These are phyloP conservation scores for Shiraia sp. DNA, from an alignment of 2,329 filamentous ascomycete species.

Conservation along the genomic window DNA sequence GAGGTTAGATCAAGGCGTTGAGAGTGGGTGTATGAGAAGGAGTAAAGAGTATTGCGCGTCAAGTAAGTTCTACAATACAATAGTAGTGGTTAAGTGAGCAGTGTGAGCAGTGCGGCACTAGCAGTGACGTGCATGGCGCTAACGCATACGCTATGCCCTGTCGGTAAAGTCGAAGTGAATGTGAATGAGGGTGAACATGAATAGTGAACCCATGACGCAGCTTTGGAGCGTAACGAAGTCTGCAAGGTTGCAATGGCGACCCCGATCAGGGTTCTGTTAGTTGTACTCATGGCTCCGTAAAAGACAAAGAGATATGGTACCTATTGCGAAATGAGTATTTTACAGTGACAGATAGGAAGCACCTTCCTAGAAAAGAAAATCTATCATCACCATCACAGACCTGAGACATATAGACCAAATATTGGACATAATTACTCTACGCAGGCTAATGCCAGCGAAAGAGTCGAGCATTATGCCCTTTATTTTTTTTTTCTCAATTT, in stretches of 20 bases:
- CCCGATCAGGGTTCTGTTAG: too few relatives aligned
- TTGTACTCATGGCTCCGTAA: too few relatives aligned
- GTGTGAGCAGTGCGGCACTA: not conserved
- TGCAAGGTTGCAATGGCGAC: too few relatives aligned
- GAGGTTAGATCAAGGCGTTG: too few relatives aligned
- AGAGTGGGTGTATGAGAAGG: not conserved
- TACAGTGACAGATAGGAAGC: not conserved
- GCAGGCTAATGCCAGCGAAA: constrained; percentile 7
- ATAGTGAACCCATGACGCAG: not conserved
- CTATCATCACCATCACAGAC: constrained; percentile 12
- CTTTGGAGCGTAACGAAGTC: too few relatives aligned
- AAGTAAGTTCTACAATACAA: not conserved
- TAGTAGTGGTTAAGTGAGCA: not conserved
- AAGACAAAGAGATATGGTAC: too few relatives aligned
- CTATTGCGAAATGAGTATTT: too few relatives aligned
- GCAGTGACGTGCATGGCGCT: not conserved
- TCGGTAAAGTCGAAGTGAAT: too few relatives aligned
- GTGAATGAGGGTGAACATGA: not conserved
- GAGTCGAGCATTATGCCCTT: constrained; percentile 39
- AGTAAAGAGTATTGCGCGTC: not conserved
- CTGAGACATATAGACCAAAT: not conserved
- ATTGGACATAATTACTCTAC: constrained; percentile 37
- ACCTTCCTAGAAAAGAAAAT: not conserved
- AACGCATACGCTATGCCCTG: too few relatives aligned
- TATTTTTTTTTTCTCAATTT: constrained; percentile 37